These are phyloP conservation scores for Hirsutella thompsonii DNA, from an alignment of 2,329 filamentous ascomycete species.

Conservation along the genomic window DNA sequence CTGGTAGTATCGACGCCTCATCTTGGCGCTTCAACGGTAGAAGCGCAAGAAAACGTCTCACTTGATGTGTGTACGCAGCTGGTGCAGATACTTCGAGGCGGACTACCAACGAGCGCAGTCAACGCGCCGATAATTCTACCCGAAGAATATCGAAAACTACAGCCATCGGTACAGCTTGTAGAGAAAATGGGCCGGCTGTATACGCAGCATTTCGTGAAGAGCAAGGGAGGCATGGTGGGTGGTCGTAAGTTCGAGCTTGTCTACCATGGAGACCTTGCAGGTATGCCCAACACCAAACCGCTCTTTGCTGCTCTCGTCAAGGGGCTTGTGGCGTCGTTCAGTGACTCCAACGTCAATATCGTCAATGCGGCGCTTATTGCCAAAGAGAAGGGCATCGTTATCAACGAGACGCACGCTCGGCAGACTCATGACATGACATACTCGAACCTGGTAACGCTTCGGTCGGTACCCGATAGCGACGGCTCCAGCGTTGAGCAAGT, in stretches of 20 bases:
- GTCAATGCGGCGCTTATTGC: constrained; percentile 69
- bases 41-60: constrained; percentile 75
- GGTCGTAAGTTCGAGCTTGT: constrained; percentile 62
- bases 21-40: constrained; percentile 65
- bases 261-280: constrained; percentile 64
- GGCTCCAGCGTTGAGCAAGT: constrained; percentile 22
- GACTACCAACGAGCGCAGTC: constrained; percentile 62
- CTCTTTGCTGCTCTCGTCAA: constrained; percentile 70
- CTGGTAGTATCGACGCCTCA: constrained; percentile 70
- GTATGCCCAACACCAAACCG: constrained; percentile 61
- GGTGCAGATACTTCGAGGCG: constrained; percentile 57
- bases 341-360: constrained; percentile 61
- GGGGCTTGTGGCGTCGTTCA: constrained; percentile 58
- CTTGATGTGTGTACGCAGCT: constrained; percentile 76
- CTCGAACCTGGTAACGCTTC: constrained; percentile 57
- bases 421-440: constrained; percentile 51
- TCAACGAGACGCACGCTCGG: constrained; percentile 59
- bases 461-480: constrained; percentile 29
- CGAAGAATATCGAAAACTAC: constrained; percentile 65
- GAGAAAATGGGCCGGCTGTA: constrained; percentile 72
- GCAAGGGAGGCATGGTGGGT: constrained; percentile 32
- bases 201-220: constrained; percentile 55
- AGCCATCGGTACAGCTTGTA: constrained; percentile 62
- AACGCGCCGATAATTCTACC: constrained; percentile 73
- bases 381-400: constrained; percentile 62